A percentile compares a stretch with the other conserved stretches of the same genome.
phyloP scores from a whole-genome alignment of 768 basidiomycete genomes.

The Cystofilobasidium ferigula region DNA sequence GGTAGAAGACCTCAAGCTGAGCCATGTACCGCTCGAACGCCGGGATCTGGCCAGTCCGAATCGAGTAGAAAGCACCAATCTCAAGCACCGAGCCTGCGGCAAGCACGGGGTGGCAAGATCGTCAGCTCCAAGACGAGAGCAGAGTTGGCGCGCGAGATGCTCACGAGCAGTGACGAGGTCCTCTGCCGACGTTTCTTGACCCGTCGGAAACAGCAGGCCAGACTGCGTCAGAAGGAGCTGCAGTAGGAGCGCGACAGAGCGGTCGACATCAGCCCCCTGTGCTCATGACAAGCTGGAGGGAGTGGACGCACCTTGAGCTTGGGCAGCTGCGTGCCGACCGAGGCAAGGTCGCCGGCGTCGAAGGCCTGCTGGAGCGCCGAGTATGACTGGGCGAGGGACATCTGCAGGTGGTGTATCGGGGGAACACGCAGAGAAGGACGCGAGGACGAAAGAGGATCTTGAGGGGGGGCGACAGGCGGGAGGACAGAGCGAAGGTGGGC shows the following conservation, averaged over 20 bases:
- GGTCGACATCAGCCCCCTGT: too few relatives aligned
- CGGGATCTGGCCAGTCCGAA: slow-evolving; percentile 74
- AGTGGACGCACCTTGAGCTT: slow-evolving; percentile 57
- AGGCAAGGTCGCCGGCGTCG: slow-evolving; percentile 55
- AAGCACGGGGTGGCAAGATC: slow-evolving; percentile 19
- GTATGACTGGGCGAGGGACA: slow-evolving; percentile 39
- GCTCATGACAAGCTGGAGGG: too few relatives aligned
- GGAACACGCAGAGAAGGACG: too few relatives aligned
- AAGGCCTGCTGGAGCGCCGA: slow-evolving; percentile 59
- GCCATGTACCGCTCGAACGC: slow-evolving; percentile 93
- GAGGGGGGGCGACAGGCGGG: slow-evolving; percentile 46
- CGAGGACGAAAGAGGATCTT: too few relatives aligned
- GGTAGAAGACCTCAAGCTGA: slow-evolving; percentile 80
- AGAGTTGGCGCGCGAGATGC: slow-evolving; percentile 33
- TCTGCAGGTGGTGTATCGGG: slow-evolving; percentile 44
- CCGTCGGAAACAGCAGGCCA: slow-evolving; percentile 64
- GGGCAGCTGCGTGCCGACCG: slow-evolving; percentile 52
- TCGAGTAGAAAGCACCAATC: slow-evolving; percentile 88
- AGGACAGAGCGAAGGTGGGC: slow-evolving; percentile 1
- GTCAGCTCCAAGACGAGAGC: not conserved
- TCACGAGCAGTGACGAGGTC: slow-evolving; percentile 66
- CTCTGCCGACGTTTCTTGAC: slow-evolving; percentile 47
- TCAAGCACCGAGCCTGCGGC: slow-evolving; percentile 79
- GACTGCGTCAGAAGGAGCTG: slow-evolving; percentile 68
- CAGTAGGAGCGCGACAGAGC: not conserved